Percentiles rank a stretch among this genome's conserved stretches.
These are phyloP conservation scores for Claviceps capensis DNA, from an alignment of 2,329 filamentous ascomycete species.

Conservation along the genomic window DNA sequence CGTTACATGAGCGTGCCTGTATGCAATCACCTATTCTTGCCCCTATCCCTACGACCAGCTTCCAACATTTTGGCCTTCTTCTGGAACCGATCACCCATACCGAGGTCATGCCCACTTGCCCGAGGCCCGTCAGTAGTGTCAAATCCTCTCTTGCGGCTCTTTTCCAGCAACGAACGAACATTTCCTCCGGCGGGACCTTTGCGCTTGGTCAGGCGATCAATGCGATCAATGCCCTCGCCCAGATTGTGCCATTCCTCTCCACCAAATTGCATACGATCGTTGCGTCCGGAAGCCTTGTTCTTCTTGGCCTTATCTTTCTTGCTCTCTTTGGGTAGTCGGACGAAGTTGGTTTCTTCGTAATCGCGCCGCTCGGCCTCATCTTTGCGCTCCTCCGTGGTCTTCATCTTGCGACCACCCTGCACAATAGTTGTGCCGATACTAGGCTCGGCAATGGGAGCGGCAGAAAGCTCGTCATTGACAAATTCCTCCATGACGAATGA, in stretches of 20 bases:
- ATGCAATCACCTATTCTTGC: conserved; percentile 22
- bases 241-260: conserved; percentile 89
- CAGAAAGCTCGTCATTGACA: conserved; percentile 68
- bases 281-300: conserved; percentile 34
- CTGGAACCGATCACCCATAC: conserved; percentile 62
- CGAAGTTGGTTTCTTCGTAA: conserved; percentile 90
- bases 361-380: conserved; percentile 65
- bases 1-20: neutral
- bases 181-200: conserved; percentile 42
- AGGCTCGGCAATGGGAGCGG: conserved; percentile 69
- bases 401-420: conserved; percentile 62
- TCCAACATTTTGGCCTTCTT: conserved; percentile 50
- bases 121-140: conserved; percentile 57
- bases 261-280: conserved; percentile 55
- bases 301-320: conserved; percentile 74
- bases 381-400: conserved; percentile 61
- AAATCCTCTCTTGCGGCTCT: conserved; percentile 67
- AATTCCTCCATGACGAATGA: conserved; percentile 89
- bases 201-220: conserved; percentile 66
- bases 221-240: conserved; percentile 74
- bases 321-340: conserved; percentile 69
- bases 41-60: conserved; percentile 29
- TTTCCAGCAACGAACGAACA: conserved; percentile 55
- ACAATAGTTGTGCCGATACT: conserved; percentile 86
- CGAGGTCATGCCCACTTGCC: conserved; percentile 41